Conservation (phyloP, 225 moss, liverwort and hornwort species). For the Bryum argenteum region DNA sequence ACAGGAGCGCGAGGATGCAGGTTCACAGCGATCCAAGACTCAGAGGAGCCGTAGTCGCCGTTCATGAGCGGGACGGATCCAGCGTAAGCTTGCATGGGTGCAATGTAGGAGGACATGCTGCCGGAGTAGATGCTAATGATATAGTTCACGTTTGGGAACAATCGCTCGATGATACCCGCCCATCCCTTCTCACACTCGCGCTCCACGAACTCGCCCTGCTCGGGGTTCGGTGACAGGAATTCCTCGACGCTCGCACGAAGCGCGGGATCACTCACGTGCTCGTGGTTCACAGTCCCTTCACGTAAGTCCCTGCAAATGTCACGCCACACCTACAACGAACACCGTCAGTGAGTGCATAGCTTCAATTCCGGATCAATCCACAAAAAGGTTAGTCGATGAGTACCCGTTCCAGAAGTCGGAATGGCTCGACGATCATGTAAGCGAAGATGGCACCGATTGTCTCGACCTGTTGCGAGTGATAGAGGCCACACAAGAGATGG, state of each 20-base stretch:
- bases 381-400: no score
- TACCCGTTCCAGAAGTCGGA: constrained; percentile 41
- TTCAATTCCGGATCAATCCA: no score
- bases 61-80: constrained; percentile 35
- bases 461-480: constrained; percentile 40
- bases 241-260: constrained; percentile 47
- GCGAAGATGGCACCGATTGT: constrained; percentile 43
- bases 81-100: constrained; percentile 36
- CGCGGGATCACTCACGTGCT: constrained; percentile 40
- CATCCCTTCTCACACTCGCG: constrained; percentile 43
- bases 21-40: constrained; percentile 67
- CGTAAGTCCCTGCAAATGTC: constrained; percentile 65
- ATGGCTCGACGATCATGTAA: constrained; percentile 35
- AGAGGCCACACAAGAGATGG: constrained; percentile 41
- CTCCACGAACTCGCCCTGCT: constrained; percentile 50
- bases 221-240: constrained; percentile 50
- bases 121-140: constrained; percentile 46
- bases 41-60: constrained; percentile 57
- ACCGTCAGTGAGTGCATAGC: no score
- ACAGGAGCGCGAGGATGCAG: constrained; percentile 38
- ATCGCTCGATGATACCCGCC: constrained; percentile 59
- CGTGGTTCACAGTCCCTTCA: constrained; percentile 47
- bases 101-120: constrained; percentile 56
- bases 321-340: constrained; percentile 37
- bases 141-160: constrained; percentile 62